A percentile compares a stretch with the other conserved stretches of the same genome.
These are phyloP conservation scores for Arthroderma uncinatum DNA, from an alignment of 2,329 filamentous ascomycete genomes.

Conservation along the genomic window DNA sequence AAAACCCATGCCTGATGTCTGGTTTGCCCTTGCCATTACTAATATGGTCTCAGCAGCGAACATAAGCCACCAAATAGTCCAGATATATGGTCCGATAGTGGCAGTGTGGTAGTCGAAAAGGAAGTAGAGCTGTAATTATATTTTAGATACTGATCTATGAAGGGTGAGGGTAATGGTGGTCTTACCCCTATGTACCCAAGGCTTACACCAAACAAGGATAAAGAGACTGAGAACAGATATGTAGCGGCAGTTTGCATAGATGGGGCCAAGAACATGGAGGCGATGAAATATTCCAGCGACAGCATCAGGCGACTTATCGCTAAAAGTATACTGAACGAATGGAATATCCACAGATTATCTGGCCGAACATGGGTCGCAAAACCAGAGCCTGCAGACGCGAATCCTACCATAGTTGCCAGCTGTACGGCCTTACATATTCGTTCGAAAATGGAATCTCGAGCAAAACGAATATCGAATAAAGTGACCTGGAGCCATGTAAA, in stretches of 20 bases:
- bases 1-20: slow-evolving; percentile 49
- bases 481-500: slow-evolving; percentile 57
- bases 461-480: slow-evolving; percentile 56
- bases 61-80: slow-evolving; percentile 46
- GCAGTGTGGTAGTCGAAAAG: slow-evolving; percentile 20
- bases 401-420: slow-evolving; percentile 54
- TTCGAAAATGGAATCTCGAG: slow-evolving; percentile 53
- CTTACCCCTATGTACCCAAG: slow-evolving; percentile 3
- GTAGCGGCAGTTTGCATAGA: background rate
- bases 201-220: background rate
- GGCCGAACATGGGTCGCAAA: slow-evolving; percentile 28
- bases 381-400: slow-evolving; percentile 47
- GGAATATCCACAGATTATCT: slow-evolving; percentile 36
- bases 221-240: background rate
- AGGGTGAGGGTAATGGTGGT: background rate
- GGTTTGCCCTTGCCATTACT: slow-evolving; percentile 44
- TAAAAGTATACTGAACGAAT: slow-evolving; percentile 34
- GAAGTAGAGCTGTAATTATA: slow-evolving; percentile 25
- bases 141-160: background rate
- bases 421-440: slow-evolving; percentile 48
- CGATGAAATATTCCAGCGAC: slow-evolving; percentile 43
- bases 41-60: slow-evolving; percentile 43
- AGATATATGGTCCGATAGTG: slow-evolving; percentile 24
- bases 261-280: slow-evolving; percentile 17
- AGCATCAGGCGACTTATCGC: slow-evolving; percentile 45